Conservation (phyloP, 2,329 filamentous ascomycete genomes). For the Hypoxylon sp. region DNA sequence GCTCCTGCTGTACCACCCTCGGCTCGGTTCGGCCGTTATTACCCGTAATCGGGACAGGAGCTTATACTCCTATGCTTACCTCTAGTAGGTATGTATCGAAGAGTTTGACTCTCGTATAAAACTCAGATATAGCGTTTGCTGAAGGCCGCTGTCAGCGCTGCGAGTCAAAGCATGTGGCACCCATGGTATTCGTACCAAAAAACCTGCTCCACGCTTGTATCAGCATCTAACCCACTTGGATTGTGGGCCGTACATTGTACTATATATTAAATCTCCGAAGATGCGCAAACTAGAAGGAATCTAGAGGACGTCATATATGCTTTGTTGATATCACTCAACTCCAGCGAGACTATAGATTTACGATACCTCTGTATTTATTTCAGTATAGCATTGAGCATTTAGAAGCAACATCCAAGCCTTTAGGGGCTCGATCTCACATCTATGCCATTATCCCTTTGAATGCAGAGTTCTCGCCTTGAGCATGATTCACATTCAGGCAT, state of each 20-base stretch:
- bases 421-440: not conserved
- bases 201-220: not conserved
- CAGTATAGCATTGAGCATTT: not conserved
- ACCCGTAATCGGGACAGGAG: not conserved
- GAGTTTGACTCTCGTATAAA: too few relatives aligned
- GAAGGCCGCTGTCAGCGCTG: not conserved
- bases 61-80: slow-evolving; percentile 3
- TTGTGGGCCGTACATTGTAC: slow-evolving; percentile 4
- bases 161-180: slow-evolving; percentile 10
- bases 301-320: slow-evolving; percentile 4
- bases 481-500: not conserved
- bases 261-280: slow-evolving; percentile 9
- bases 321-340: not conserved
- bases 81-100: too few relatives aligned
- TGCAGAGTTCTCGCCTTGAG: not conserved
- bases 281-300: not conserved
- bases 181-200: not conserved
- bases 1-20: not conserved
- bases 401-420: not conserved
- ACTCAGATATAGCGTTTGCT: not conserved
- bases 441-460: not conserved
- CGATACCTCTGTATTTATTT: not conserved
- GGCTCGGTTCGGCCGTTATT: not conserved
- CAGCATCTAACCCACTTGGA: slow-evolving; percentile 20
- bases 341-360: not conserved